Evolutionary conservation across 1,284 basidiomycete genomes (phyloP).

Genomic region (Xanthoconium separans): DNA sequence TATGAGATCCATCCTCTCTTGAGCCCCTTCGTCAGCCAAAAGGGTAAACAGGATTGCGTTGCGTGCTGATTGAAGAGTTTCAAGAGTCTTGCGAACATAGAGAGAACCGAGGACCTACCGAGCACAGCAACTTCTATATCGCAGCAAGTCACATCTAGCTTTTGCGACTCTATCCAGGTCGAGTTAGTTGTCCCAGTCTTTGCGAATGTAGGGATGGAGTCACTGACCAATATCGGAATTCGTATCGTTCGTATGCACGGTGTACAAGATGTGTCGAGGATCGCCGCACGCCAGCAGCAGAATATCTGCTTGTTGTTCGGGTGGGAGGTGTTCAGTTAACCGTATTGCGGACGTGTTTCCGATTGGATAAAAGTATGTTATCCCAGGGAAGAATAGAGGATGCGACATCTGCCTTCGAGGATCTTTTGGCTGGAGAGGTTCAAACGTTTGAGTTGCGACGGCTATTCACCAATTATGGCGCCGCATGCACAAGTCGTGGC

Average conservation of each 20-base stretch:
- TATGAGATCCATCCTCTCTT: conserved; percentile 25
- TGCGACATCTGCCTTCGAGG: conserved; percentile 34
- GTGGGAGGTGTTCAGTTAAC: conserved; percentile 47
- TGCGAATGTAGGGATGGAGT: background rate
- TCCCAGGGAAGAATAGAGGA: conserved; percentile 27
- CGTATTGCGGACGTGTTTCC: conserved; percentile 55
- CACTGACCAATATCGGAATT: conserved; percentile 6
- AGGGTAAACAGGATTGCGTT: conserved; percentile 39
- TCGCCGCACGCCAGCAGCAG: conserved; percentile 60
- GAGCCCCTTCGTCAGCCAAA: conserved; percentile 34
- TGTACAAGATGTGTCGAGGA: conserved; percentile 54
- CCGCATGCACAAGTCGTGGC: too few species aligned
- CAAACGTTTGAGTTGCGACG: too few species aligned
- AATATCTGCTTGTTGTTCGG: conserved; percentile 44
- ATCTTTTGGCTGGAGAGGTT: too few species aligned
- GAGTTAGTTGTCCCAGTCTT: background rate
- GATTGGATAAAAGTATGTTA: conserved; percentile 51
- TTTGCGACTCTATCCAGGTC: conserved; percentile 31
- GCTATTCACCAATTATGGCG: too few species aligned
- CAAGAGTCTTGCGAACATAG: background rate
- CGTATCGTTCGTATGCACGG: conserved; percentile 29
- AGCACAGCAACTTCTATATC: conserved; percentile 58
- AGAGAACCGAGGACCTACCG: conserved; percentile 35
- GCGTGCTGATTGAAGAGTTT: conserved; percentile 34
- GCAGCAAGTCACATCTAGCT: conserved; percentile 59